Percentiles rank a stretch among this genome's conserved stretches.
Conservation (phyloP, 2,329 filamentous ascomycete species). For the Shiraia bambusicola region DNA sequence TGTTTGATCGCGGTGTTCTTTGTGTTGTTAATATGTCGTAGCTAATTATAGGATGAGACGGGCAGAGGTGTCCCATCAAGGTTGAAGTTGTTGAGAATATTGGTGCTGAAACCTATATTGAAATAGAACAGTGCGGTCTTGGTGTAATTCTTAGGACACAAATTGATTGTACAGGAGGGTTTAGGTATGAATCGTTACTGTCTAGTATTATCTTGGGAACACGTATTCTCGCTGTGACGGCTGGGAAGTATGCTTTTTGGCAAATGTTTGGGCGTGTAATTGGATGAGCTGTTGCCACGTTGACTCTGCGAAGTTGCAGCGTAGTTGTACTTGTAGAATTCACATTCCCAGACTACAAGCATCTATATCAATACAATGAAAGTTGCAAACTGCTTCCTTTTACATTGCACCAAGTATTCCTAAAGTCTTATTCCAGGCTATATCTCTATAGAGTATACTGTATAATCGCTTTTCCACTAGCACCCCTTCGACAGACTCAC, state of each 20-base stretch:
- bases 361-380: conserved; percentile 72
- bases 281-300: too few relatives aligned
- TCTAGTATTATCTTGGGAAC: too few relatives aligned
- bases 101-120: not conserved
- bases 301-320: too few relatives aligned
- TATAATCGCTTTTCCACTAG: conserved; percentile 55
- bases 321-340: too few relatives aligned
- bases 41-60: not conserved
- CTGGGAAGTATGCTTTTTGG: too few relatives aligned
- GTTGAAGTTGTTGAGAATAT: not conserved
- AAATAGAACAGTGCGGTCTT: not conserved
- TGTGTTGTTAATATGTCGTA: not conserved
- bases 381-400: conserved; percentile 79
- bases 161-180: too few relatives aligned
- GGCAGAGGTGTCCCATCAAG: not conserved
- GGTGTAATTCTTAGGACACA: too few relatives aligned
- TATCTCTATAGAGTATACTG: conserved; percentile 58
- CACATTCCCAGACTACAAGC: conserved; percentile 80
- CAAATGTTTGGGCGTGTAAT: too few relatives aligned
- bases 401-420: conserved; percentile 59
- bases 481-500: conserved; percentile 55
- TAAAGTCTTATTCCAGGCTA: conserved; percentile 61
- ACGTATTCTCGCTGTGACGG: too few relatives aligned
- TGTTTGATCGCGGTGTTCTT: not conserved
- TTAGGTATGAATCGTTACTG: too few relatives aligned